Conservation (phyloP, 495 filamentous ascomycete species). For the Physcia stellaris region DNA sequence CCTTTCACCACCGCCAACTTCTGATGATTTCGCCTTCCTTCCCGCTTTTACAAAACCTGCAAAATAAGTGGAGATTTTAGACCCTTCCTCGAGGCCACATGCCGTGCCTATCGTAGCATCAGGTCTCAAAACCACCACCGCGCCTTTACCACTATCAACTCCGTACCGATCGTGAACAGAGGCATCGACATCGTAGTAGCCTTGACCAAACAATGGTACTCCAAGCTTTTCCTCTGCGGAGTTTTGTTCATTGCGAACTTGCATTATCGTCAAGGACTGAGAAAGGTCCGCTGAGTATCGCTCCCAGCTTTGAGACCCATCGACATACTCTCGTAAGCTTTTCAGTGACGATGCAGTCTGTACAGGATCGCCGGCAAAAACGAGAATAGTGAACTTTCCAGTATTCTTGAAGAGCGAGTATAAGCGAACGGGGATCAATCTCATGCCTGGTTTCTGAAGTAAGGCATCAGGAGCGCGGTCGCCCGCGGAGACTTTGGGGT, state of each 20-base stretch:
- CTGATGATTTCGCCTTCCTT: no score
- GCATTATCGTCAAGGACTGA: constrained; percentile 8
- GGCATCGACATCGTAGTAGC: constrained; percentile 40
- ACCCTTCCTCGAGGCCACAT: no score
- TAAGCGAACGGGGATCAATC: constrained; percentile 4
- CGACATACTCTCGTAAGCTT: constrained; percentile 4
- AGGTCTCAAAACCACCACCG: constrained; percentile 37
- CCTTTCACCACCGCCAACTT: no score
- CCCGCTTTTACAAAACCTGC: no score
- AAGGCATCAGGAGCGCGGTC: constrained; percentile 9
- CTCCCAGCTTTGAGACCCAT: neutral
- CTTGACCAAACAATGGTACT: constrained; percentile 14
- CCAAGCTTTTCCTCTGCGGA: constrained; percentile 8
- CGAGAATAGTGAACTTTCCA: constrained; percentile 9
- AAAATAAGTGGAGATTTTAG: no score
- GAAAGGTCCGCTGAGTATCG: neutral
- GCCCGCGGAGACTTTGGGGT: constrained; percentile 2
- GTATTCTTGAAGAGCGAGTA: constrained; percentile 5
- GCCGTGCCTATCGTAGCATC: constrained; percentile 21
- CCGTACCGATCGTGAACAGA: constrained; percentile 43
- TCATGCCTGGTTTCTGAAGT: constrained; percentile 7
- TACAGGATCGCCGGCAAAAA: constrained; percentile 5
- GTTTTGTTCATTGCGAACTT: no score
- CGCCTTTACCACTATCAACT: constrained; percentile 29
- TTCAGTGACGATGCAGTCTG: neutral